Base-by-base conservation (phyloP, 2,329 filamentous ascomycete genomes). In the Colletotrichum liriopes region DNA sequence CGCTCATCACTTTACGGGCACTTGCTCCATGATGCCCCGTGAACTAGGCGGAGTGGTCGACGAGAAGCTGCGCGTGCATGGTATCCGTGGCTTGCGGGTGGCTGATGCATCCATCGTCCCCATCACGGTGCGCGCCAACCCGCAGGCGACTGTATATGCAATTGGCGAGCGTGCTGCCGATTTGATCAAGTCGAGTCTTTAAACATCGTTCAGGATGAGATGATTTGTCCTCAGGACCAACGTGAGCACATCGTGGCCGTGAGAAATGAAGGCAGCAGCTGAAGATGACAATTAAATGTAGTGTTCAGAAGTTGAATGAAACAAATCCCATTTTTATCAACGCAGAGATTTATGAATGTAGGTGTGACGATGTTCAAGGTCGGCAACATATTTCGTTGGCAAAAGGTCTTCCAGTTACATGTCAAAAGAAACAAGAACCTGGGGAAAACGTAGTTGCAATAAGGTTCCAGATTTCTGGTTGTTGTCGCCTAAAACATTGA, bases 11-110 rank as follows among this genome's bases (percentile, higher is more conserved):
- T 82, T 85, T 0, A 78, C 82, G 2, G 86, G 88, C 6, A 88
- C 85, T 29, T 83, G 84, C 58, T 83, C 84, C 23, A 88, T 88
- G 86, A 79, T 86, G 74, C 85, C 87, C 89, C 76, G 6, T 84
- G 88, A 16, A 88, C 85, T 39, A 82, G 84, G 59, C 82, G 86
- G 86, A 52, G 86, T 87, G 2, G 85, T 87, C 1, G 82, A 85
- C 71, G 75, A 81, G n/a, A 76, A 81, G 39, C 76, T 87, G 41
- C 77, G 81, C 45, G 86, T 87, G 0, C 85, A 86, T 68, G 86
- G 86, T 2, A 82, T 81, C 16, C 77, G 79, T 58, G 83, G 84
- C 55, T 76, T 88, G 56, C 80, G 86, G 26, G 78, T 87, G 43
- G 84, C 84, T 7, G 86, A 87, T 75, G 83, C 84, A 6, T 84